phyloP scores from a whole-genome alignment of 805 yeast species.

The Candida parachauliodes region DNA sequence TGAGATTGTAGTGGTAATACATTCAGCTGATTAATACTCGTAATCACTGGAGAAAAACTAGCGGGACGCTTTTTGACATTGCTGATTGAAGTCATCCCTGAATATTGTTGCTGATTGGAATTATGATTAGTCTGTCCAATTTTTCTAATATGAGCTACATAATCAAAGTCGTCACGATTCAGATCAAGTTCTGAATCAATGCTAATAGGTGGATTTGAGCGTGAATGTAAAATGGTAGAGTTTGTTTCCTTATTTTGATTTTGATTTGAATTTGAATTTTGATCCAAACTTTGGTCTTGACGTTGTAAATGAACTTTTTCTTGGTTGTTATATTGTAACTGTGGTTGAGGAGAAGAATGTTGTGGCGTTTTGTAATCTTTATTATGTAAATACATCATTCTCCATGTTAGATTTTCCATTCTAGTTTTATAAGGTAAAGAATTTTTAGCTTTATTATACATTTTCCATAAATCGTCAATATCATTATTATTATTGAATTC shows the following conservation, averaged over 20 bases:
- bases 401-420: constrained; percentile 84
- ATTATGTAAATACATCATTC: constrained; percentile 63
- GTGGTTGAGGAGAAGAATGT: not conserved
- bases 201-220: not conserved
- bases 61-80: constrained; percentile 18
- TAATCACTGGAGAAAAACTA: constrained; percentile 14
- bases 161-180: constrained; percentile 55
- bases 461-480: constrained; percentile 57
- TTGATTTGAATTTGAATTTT: not conserved
- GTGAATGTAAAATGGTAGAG: not conserved
- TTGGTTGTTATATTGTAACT: not conserved
- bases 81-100: constrained; percentile 7
- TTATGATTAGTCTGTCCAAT: constrained; percentile 37
- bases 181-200: constrained; percentile 33
- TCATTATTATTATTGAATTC: constrained; percentile 15
- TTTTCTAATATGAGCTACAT: constrained; percentile 59
- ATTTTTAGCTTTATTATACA: constrained; percentile 75
- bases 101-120: not conserved
- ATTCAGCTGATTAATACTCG: not conserved
- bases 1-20: no score
- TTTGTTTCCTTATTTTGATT: not conserved
- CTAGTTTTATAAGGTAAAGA: constrained; percentile 70
- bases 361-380: not conserved
- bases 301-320: not conserved
- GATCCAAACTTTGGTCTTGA: not conserved